Conservation (phyloP, 257 asterid genomes). For the Solanum microdontum region DNA sequence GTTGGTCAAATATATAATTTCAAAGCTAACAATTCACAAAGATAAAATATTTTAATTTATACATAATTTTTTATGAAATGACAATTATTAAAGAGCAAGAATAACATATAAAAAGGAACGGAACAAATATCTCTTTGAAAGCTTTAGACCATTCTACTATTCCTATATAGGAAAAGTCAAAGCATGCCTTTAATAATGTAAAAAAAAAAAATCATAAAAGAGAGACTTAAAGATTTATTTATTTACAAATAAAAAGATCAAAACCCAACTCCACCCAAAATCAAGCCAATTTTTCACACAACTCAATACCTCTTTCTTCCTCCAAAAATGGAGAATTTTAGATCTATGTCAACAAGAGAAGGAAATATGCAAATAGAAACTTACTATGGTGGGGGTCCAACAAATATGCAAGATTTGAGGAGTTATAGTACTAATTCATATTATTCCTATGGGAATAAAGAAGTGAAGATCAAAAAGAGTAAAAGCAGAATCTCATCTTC, state of each 20-base stretch:
- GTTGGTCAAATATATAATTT: too few species aligned
- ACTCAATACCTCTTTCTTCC: neutral
- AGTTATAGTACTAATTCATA: conserved; percentile 56
- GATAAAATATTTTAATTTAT: too few species aligned
- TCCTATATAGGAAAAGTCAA: neutral
- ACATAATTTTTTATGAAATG: too few species aligned
- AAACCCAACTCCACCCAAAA: neutral
- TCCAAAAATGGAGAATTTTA: conserved; percentile 24
- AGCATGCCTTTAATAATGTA: neutral
- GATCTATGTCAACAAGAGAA: conserved; percentile 32
- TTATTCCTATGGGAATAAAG: conserved; percentile 17
- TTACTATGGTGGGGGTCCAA: conserved; percentile 18
- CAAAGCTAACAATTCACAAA: too few species aligned
- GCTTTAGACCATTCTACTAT: neutral
- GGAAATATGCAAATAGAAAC: conserved; percentile 14
- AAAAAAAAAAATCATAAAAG: too few species aligned
- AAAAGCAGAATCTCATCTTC: conserved; percentile 26
- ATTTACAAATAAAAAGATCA: neutral
- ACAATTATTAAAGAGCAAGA: too few species aligned
- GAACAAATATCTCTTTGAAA: neutral
- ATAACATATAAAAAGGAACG: too few species aligned
- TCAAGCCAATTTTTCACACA: neutral
- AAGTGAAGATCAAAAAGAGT: conserved; percentile 34
- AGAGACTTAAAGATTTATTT: neutral
- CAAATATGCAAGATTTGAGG: conserved; percentile 47